Base-by-base conservation (phyloP, 805 yeast species). In the Yarrowia porcina region DNA sequence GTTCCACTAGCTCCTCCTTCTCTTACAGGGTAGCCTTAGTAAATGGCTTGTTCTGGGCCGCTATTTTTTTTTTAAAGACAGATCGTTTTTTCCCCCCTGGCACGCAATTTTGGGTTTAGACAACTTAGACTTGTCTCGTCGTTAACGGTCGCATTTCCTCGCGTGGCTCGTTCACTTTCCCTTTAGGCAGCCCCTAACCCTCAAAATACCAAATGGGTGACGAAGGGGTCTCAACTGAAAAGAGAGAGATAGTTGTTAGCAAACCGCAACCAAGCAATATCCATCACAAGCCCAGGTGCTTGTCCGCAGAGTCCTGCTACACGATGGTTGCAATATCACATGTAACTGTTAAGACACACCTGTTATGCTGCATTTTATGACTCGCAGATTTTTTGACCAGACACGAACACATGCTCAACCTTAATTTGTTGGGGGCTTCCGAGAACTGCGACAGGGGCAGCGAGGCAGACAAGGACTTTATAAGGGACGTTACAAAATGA, bases 81-180 rank as follows among this genome's bases (percentile, higher is more conserved):
- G 17, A 18, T 20, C 4, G 18, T 21, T 25, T 20, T 49, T 21
- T n/a, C 36, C 54, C 38, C 39, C 56, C 39, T 32, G 56, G 41
- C 38, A 30, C 30, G n/a, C 6, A 11, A 9, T 30, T 47, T 30
- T n/a, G 15, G 39, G 56, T 49, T 49, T 49, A 49, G 39, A 12
- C 27, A 27, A 21, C 15, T 33, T 49, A 21, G 4, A 18, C 39
- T 49, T 49, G 56, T 49, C 54, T 49, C 39, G 56, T 49, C 56
- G 56, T 32, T 49, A 49, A 49, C 56, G 56, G 56, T 49, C 56
- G 56, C 56, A 49, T 49, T 32, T 49, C 56, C 56, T 49, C 56
- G 56, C 56, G 56, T 49, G 56, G 56, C 56, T 49, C 56, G 56
- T 49, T 49, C 39, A 32, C 18, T n/a, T 20, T 28, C 10, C 11